Conservation (phyloP, 352 stramenopile species). For the Globisporangium perplexum region DNA sequence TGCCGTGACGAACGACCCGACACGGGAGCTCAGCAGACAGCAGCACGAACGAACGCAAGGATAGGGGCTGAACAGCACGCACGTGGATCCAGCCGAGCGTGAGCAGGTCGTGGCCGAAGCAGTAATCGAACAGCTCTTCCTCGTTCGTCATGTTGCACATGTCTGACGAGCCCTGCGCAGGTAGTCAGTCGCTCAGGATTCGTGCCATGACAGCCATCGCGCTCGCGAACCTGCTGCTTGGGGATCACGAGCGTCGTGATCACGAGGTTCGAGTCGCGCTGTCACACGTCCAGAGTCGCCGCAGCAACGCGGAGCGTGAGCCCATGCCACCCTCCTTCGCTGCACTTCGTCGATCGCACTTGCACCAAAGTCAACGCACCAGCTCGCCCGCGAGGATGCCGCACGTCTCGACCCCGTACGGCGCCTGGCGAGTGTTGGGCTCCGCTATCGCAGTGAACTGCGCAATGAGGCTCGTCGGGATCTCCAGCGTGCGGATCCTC, state of each 20-base stretch:
- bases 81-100: constrained; percentile 91
- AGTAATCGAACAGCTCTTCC: constrained; percentile 86
- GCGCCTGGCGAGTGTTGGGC: constrained; percentile 63
- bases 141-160: constrained; percentile 87
- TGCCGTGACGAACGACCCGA: constrained; percentile 9
- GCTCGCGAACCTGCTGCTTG: constrained; percentile 79
- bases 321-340: no score
- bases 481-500: constrained; percentile 57
- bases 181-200: not conserved
- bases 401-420: constrained; percentile 88
- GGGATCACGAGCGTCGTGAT: constrained; percentile 86
- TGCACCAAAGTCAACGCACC: constrained; percentile 21
- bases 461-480: constrained; percentile 62
- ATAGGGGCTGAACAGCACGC: constrained; percentile 9
- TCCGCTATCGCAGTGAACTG: constrained; percentile 79
- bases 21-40: not conserved
- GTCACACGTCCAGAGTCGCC: no score
- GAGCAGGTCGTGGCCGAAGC: constrained; percentile 80
- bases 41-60: not conserved
- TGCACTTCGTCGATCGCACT: no score
- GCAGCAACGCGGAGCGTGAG: not conserved
- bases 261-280: constrained; percentile 50
- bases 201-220: not conserved
- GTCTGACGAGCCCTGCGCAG: constrained; percentile 72
- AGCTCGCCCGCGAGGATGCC: constrained; percentile 82